These are phyloP conservation scores for Aspergillus indologenus DNA, from an alignment of 495 filamentous ascomycete species.

Conservation along the genomic window DNA sequence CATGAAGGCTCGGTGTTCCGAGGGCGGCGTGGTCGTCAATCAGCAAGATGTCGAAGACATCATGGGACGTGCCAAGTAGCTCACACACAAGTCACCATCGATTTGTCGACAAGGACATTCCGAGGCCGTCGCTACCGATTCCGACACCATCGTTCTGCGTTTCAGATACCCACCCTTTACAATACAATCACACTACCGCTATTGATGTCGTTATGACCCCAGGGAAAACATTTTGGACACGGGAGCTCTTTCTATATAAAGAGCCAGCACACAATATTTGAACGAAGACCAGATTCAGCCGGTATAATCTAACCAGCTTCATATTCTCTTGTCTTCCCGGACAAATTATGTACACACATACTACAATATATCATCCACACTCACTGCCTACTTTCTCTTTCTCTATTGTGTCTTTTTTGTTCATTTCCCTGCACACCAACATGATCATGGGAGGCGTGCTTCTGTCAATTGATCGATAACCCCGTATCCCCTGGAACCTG, in stretches of 20 bases:
- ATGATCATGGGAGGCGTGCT: constrained; percentile 3
- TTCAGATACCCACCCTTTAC: constrained; percentile 18
- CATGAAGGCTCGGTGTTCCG: constrained; percentile 93
- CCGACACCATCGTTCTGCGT: constrained; percentile 2
- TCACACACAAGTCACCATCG: neutral
- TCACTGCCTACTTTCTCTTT: neutral
- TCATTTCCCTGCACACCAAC: neutral
- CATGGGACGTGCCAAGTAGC: constrained; percentile 54
- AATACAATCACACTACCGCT: constrained; percentile 21
- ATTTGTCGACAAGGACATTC: neutral
- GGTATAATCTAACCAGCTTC: neutral
- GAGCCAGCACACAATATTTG: neutral
- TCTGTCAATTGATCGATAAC: neutral
- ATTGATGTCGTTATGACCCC: constrained; percentile 17
- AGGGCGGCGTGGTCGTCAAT: constrained; percentile 86
- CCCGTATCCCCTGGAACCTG: neutral
- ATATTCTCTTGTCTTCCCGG: neutral
- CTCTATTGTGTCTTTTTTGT: neutral
- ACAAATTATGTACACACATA: neutral
- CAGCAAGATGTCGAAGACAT: constrained; percentile 84
- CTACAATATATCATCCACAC: neutral
- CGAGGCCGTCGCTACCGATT: neutral
- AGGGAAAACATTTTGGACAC: constrained; percentile 1
- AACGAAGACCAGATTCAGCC: neutral
- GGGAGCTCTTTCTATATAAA: neutral